Conservation (phyloP, 75 land plant species). For the Sequoia sempervirens region DNA sequence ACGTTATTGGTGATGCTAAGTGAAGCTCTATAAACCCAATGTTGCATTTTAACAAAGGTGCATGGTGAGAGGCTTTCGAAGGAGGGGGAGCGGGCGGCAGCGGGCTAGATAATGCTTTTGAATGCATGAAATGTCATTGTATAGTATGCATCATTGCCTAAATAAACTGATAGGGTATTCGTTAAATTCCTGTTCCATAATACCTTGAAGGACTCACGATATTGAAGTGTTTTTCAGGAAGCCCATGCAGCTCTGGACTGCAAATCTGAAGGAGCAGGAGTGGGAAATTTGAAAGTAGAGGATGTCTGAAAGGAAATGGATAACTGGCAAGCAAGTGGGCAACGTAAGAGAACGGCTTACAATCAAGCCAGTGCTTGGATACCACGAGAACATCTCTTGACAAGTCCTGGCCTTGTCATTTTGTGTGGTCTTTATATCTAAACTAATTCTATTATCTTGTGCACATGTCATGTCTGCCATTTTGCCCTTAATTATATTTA, state of each 20-base stretch:
- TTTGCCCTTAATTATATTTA: not conserved
- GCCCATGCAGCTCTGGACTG: not conserved
- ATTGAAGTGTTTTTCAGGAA: not conserved
- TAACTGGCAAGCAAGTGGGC: not conserved
- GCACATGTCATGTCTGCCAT: not conserved
- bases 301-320: not conserved
- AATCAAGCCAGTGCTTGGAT: not conserved
- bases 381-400: not conserved
- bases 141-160: not conserved
- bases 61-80: slow-evolving; percentile 12
- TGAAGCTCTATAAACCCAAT: not conserved
- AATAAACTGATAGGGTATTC: not conserved
- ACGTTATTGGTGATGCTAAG: not conserved
- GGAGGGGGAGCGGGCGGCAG: not conserved
- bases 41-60: not conserved
- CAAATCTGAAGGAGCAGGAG: not conserved
- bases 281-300: not conserved
- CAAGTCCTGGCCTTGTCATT: not conserved
- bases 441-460: not conserved
- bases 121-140: not conserved
- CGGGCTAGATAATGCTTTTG: not conserved
- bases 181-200: not conserved
- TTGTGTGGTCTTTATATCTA: not conserved
- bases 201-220: not conserved
- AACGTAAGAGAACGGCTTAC: not conserved